These are phyloP conservation scores for Scheffersomyces ergatensis DNA, from an alignment of 805 yeast species.

Conservation along the genomic window DNA sequence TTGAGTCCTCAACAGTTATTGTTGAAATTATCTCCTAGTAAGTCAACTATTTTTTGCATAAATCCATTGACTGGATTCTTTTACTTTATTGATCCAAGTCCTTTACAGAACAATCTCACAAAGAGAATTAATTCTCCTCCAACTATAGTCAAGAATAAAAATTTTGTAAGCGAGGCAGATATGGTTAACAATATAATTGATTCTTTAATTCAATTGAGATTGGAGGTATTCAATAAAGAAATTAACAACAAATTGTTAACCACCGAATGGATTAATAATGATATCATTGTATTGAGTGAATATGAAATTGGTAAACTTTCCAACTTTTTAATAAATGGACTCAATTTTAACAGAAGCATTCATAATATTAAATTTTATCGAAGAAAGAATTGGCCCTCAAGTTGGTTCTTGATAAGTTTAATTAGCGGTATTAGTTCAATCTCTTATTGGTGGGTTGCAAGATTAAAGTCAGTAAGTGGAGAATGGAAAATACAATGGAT, in stretches of 20 bases:
- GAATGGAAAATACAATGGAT: constrained; percentile 58
- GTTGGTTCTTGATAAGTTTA: constrained; percentile 51
- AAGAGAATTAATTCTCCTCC: constrained; percentile 28
- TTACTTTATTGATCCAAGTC: constrained; percentile 38
- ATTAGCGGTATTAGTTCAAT: constrained; percentile 33
- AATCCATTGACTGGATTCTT: constrained; percentile 40
- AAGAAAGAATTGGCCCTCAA: constrained; percentile 53
- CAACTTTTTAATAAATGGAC: constrained; percentile 21
- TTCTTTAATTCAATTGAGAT: constrained; percentile 43
- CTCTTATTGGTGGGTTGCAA: constrained; percentile 52
- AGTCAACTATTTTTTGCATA: constrained; percentile 34
- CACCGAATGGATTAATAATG: constrained; percentile 67
- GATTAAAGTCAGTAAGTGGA: constrained; percentile 47
- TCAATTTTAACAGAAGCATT: constrained; percentile 13
- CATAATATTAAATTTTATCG: constrained; percentile 38
- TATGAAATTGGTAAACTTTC: constrained; percentile 45
- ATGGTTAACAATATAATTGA: constrained; percentile 29
- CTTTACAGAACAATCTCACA: constrained; percentile 29
- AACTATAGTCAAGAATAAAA: constrained; percentile 12
- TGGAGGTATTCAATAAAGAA: constrained; percentile 49
- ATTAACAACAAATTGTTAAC: constrained; percentile 57
- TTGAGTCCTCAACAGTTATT: constrained; percentile 33
- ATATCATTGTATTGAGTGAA: constrained; percentile 47
- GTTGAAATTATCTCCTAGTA: constrained; percentile 28
- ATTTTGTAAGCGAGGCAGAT: constrained; percentile 26